Conservation (phyloP, 176 grass and related monocot species). For the Hordeum marinum region DNA sequence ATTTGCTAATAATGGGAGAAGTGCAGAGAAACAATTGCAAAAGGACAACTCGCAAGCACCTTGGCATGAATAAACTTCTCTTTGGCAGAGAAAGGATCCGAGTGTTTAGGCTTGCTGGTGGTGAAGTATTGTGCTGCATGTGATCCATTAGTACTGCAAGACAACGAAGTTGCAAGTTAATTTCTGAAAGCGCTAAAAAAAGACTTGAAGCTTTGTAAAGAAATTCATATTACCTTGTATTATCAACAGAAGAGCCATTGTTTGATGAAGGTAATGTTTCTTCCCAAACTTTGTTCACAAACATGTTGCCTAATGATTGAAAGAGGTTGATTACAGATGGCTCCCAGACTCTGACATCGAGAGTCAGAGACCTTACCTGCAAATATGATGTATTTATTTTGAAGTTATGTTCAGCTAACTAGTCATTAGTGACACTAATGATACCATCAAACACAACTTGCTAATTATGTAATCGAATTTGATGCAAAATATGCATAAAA, state of each 20-base stretch:
- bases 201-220: neutral
- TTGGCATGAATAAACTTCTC: slow-evolving; percentile 97
- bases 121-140: slow-evolving; percentile 23
- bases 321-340: slow-evolving; percentile 93
- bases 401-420: neutral
- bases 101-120: slow-evolving; percentile 72
- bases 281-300: slow-evolving; percentile 91
- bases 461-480: slow-evolving; percentile 2
- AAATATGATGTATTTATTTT: slow-evolving; percentile 20
- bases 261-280: slow-evolving; percentile 60
- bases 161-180: slow-evolving; percentile 23
- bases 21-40: slow-evolving; percentile 18
- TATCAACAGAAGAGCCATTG: slow-evolving; percentile 43
- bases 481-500: neutral
- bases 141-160: slow-evolving; percentile 55
- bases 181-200: slow-evolving; percentile 15
- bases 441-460: neutral
- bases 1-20: slow-evolving; percentile 7
- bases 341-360: slow-evolving; percentile 99
- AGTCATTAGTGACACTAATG: neutral
- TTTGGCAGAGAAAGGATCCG: slow-evolving; percentile 80
- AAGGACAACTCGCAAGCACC: slow-evolving; percentile 42
- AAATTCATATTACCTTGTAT: slow-evolving; percentile 44
- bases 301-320: slow-evolving; percentile 88
- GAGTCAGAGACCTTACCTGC: slow-evolving; percentile 92